Evolutionary conservation across 148 eudicot genomes (phyloP).

Genomic region (Camellia sinensis): DNA sequence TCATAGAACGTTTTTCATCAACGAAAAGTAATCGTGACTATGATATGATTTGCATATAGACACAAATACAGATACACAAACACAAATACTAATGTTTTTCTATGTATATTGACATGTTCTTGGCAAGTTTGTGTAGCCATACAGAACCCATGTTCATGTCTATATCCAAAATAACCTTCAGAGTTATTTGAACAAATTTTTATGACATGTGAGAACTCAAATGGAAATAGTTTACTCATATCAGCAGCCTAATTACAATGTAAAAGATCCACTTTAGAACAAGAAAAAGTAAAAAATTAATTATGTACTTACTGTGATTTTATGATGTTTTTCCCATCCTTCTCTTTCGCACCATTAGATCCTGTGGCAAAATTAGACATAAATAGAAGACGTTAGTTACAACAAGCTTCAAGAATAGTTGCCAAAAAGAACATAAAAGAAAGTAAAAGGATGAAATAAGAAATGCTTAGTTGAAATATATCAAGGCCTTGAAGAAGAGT

Average conservation of each 20-base stretch:
- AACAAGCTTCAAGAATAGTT: slow-evolving; percentile 9
- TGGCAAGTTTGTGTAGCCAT: slow-evolving; percentile 8
- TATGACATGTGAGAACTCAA: background rate
- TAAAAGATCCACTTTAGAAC: background rate
- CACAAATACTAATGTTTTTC: background rate
- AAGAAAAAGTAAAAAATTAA: background rate
- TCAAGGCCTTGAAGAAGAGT: background rate
- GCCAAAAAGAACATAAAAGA: background rate
- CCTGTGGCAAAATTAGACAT: slow-evolving; percentile 35
- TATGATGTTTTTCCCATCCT: slow-evolving; percentile 17
- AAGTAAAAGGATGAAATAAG: background rate
- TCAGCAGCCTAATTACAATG: slow-evolving; percentile 1
- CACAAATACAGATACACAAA: background rate
- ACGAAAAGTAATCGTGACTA: background rate
- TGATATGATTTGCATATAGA: background rate
- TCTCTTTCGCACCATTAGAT: slow-evolving; percentile 23
- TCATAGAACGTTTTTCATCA: background rate
- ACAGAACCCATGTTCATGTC: background rate
- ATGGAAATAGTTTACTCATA: background rate
- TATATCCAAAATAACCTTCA: background rate
- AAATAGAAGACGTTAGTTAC: background rate
- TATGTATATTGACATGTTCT: background rate
- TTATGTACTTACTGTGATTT: slow-evolving; percentile 40
- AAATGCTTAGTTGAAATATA: background rate
- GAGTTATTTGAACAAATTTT: background rate